Conservation (phyloP, 2,329 filamentous ascomycete species). For the Diplodia scrobiculata region DNA sequence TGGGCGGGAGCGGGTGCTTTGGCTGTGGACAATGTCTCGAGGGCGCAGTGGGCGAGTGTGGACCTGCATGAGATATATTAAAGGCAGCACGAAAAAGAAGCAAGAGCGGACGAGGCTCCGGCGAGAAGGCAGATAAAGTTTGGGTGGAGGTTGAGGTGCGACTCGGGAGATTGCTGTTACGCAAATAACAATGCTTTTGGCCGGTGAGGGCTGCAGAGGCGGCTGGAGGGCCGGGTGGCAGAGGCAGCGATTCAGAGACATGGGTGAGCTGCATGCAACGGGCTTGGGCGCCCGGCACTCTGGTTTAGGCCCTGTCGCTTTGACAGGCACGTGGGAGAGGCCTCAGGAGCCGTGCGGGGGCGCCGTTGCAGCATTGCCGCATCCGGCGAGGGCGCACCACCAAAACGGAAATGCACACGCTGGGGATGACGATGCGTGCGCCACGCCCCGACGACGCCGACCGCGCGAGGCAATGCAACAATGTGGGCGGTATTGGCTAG, state of each 20-base stretch:
- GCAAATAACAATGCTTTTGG: background rate
- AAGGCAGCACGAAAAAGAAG: background rate
- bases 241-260: background rate
- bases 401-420: slow-evolving; percentile 1
- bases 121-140: background rate
- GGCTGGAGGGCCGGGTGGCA: background rate
- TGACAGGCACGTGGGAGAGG: slow-evolving; percentile 21
- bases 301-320: slow-evolving; percentile 22
- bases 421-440: slow-evolving; percentile 9
- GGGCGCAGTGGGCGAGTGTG: background rate
- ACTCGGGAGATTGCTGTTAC: slow-evolving; percentile 21
- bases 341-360: slow-evolving; percentile 17
- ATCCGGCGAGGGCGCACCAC: background rate
- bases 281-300: slow-evolving; percentile 3
- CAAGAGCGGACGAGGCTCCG: background rate
- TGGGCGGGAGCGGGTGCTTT: background rate
- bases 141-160: slow-evolving; percentile 2
- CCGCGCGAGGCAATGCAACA: background rate
- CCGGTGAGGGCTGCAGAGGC: background rate
- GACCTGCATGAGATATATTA: background rate
- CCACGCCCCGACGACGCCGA: background rate
- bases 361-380: slow-evolving; percentile 22
- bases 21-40: background rate
- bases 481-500: background rate
- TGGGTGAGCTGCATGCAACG: slow-evolving; percentile 4